Base-by-base conservation (phyloP, 2,329 filamentous ascomycete genomes). In the Tolypocladium tundrense region DNA sequence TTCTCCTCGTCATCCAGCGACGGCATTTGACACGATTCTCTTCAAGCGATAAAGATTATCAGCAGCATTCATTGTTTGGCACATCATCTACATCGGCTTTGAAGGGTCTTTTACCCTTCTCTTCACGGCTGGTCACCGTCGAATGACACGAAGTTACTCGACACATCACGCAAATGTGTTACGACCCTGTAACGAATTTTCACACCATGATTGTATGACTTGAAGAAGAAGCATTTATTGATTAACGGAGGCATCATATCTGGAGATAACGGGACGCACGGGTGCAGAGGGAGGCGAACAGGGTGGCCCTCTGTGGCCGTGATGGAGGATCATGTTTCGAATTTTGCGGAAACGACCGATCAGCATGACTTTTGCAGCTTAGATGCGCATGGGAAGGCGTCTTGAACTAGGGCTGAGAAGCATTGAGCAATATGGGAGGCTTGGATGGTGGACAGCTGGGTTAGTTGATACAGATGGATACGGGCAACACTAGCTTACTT, bases 11-110 rank as follows among this genome's bases (percentile, higher is more conserved):
- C 69, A 74, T 71, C 66, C 68, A 75, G 75, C 74, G 74, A 73
- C 68, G 73, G 74, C 74, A 74, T 76, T 75, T 55, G 69, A 69
- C 70, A 71, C 72, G 70, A 72, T 69, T 69, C 63, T 65, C 63
- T 68, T 31, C 55, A 54, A 64, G 58, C 60, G 60, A 57, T 50
- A 19, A 53, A 56, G 56, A 40, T 53, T 51, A 50, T 55, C 21
- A 31, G 39, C 43, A 43, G 48, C 52, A 57, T 54, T 35, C 37
- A 50, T 27, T 51, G 54, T 56, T 43, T 21, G 54, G 43, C 54
- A 48, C 40, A 42, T 19, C 31, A 50, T 41, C 31, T 45, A 51
- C 35, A 21, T 56, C 39, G 55, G 31, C 55, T 53, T 45, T 43
- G 52, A 27, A 54, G 19, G 24, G 31, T 13, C 59, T 63, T 64